A percentile compares a stretch with the other conserved stretches of the same genome.
phyloP scores from a whole-genome alignment of 1,284 basidiomycete genomes.

The Tylopilus sp. region DNA sequence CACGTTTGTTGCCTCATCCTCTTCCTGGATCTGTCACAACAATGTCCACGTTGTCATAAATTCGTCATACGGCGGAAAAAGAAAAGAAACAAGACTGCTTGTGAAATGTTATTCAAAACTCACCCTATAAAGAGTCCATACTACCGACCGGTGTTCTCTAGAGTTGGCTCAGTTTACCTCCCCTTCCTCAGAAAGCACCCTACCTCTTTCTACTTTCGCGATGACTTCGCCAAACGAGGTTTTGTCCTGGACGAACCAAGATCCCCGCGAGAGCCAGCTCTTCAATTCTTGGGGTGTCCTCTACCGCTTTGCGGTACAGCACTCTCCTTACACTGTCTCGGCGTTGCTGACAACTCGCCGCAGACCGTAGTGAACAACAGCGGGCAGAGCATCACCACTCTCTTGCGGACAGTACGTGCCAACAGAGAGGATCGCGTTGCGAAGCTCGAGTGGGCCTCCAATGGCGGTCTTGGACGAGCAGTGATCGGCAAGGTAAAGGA shows the following conservation, averaged over 20 bases:
- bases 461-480: constrained; percentile 74
- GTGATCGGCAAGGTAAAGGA: constrained; percentile 70
- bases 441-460: constrained; percentile 78
- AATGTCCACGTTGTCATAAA: constrained; percentile 70
- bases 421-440: constrained; percentile 82
- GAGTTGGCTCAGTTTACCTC: constrained; percentile 28
- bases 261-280: constrained; percentile 74
- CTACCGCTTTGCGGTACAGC: constrained; percentile 72
- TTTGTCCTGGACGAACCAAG: constrained; percentile 80
- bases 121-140: constrained; percentile 43
- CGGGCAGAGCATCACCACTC: constrained; percentile 67
- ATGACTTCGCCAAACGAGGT: constrained; percentile 64
- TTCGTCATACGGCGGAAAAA: constrained; percentile 49
- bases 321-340: constrained; percentile 14
- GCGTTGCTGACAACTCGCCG: constrained; percentile 19
- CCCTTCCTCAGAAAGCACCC: constrained; percentile 28
- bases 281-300: constrained; percentile 76
- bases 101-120: constrained; percentile 37
- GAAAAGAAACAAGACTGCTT: constrained; percentile 41
- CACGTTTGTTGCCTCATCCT: constrained; percentile 67
- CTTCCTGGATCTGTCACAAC: constrained; percentile 62
- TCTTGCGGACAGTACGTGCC: constrained; percentile 70
- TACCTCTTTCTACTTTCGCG: constrained; percentile 16
- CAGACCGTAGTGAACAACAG: constrained; percentile 62
- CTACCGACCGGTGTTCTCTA: constrained; percentile 17